These are phyloP conservation scores for Aspergillus funiculosus DNA, from an alignment of 495 filamentous ascomycete species.

Conservation along the genomic window DNA sequence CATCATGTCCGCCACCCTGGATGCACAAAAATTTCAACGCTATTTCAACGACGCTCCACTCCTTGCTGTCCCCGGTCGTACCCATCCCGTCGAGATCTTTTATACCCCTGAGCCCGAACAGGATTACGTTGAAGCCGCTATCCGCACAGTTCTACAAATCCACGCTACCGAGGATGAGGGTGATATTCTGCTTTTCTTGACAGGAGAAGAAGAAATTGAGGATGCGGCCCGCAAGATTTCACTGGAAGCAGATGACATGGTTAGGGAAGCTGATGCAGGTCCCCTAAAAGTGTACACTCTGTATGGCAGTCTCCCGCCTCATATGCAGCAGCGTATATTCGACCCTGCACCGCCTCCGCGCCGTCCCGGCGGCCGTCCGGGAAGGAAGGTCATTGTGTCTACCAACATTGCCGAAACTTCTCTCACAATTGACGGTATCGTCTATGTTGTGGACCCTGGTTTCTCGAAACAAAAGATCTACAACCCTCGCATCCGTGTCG, in stretches of 20 bases:
- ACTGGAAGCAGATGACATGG: constrained; percentile 85
- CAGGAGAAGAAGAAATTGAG: constrained; percentile 98
- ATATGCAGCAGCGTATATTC: constrained; percentile 93
- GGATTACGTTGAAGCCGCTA: constrained; percentile 92
- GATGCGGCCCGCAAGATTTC: constrained; percentile 88
- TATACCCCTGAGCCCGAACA: constrained; percentile 95
- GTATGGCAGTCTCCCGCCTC: constrained; percentile 87
- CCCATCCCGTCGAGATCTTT: constrained; percentile 95
- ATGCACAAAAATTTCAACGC: constrained; percentile 96
- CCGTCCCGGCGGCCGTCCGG: constrained; percentile 71
- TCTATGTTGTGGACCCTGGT: constrained; percentile 97
- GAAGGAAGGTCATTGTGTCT: constrained; percentile 90
- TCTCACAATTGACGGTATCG: constrained; percentile 97
- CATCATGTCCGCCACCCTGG: constrained; percentile 96
- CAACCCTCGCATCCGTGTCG: constrained; percentile 92
- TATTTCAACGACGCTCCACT: constrained; percentile 95
- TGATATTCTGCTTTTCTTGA: constrained; percentile 93
- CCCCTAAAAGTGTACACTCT: constrained; percentile 87
- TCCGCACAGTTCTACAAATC: constrained; percentile 93
- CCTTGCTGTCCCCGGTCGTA: constrained; percentile 90
- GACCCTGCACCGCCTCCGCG: constrained; percentile 72
- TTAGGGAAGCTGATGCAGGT: constrained; percentile 81
- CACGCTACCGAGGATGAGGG: constrained; percentile 89
- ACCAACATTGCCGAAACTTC: constrained; percentile 98
- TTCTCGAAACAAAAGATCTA: constrained; percentile 99